Conservation (phyloP, 2,329 filamentous ascomycete species). For the Ophioceras dolichostomum region DNA sequence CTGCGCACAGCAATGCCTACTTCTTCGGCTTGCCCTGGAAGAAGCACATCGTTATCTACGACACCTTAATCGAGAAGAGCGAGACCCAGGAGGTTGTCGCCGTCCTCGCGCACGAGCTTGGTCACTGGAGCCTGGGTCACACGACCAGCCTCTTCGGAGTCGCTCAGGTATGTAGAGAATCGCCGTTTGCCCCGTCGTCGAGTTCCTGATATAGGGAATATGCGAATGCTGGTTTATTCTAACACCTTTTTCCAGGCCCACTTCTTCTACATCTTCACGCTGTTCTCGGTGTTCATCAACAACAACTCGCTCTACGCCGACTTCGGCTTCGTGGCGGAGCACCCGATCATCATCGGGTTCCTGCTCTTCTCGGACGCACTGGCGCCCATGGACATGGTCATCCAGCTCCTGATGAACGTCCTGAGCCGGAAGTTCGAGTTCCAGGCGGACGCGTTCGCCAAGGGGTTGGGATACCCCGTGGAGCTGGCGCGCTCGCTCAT, state of each 20-base stretch:
- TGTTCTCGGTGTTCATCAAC: conserved; percentile 97
- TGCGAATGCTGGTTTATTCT: conserved; percentile 12
- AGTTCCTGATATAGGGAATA: background rate
- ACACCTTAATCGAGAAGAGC: conserved; percentile 94
- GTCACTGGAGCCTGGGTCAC: conserved; percentile 94
- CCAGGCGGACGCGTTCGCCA: conserved; percentile 85
- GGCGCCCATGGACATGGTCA: conserved; percentile 82
- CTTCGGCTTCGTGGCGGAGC: conserved; percentile 75
- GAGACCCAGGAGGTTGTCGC: conserved; percentile 86
- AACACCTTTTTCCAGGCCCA: conserved; percentile 50
- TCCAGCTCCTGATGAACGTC: conserved; percentile 94
- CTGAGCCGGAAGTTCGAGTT: conserved; percentile 93
- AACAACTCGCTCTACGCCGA: conserved; percentile 82
- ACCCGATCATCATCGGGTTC: conserved; percentile 94
- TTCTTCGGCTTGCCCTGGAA: conserved; percentile 98
- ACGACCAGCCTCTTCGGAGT: conserved; percentile 86
- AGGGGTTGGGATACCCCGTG: conserved; percentile 67
- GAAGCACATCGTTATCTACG: conserved; percentile 99
- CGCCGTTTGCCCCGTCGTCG: background rate
- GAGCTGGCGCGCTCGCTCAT: conserved; percentile 82
- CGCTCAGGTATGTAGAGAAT: conserved; percentile 47
- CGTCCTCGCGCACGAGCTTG: conserved; percentile 88
- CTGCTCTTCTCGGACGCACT: conserved; percentile 96
- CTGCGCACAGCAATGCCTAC: conserved; percentile 78
- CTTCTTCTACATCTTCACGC: conserved; percentile 89